Evolutionary conservation across 345 rosid genomes (phyloP), one percentile per base, ranked within the genome.

Genomic region (Garcia nutans): DNA sequence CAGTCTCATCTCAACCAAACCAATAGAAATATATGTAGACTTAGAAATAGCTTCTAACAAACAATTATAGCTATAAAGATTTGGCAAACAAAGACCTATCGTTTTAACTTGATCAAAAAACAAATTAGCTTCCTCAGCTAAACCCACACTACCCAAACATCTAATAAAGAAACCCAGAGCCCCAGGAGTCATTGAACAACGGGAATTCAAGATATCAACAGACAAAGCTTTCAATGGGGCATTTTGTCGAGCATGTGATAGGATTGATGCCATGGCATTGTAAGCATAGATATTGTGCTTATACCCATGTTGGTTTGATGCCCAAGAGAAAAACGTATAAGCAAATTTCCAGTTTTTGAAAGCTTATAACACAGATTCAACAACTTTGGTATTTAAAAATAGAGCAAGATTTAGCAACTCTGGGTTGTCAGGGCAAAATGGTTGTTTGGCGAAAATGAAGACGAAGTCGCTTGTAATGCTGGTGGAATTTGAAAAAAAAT

Each of bases 221-320:
- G 76, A 88, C 81, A 94, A 82, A 71, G 15, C 71, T 78, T 75
- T 90, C 84, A 94, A 74, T 85, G 79, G 78, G 87, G 87, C 92
- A 85, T 86, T 87, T 79, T 88, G 94, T 91, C 98, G 97, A 94
- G 92, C 97, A 88, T 88, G 84, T 86, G 97, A 91, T 68, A 94
- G 95, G 85, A 90, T 82, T 22, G 84, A 85, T 0, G 97, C 97
- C 97, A 94, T 90, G 79, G 97, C 92, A 76, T 92, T 94, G 82
- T 85, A 91, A 81, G 92, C 80, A 68, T 94, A 91, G 20, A 89
- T 78, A 59, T 85, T 91, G 70, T 90, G 90, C 68, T 65, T 77
- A 72, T 89, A 94, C 16, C 97, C 93, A 75, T 70, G 19, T 59
- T 89, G 97, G 68, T 69, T 80, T 1, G 95, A 88, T 0, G 87